Evolutionary conservation across 1,284 basidiomycete genomes (phyloP).

Genomic region (Leucoagaricus sp.): DNA sequence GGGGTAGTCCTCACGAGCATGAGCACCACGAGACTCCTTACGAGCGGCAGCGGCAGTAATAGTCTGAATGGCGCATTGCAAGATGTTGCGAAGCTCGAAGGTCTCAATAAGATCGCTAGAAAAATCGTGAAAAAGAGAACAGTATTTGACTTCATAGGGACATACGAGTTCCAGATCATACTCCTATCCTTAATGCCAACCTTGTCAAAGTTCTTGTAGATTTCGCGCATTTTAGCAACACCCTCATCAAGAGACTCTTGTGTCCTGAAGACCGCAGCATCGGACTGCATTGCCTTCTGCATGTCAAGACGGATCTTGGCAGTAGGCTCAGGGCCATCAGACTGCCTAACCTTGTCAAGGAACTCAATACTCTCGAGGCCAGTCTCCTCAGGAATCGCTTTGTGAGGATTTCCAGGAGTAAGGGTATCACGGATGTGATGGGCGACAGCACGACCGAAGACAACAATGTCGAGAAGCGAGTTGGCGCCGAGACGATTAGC

Average conservation of each 20-base stretch:
- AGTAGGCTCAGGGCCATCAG: conserved; percentile 84
- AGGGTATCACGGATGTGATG: conserved; percentile 96
- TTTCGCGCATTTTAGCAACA: conserved; percentile 82
- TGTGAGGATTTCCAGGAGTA: conserved; percentile 90
- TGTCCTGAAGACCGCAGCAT: conserved; percentile 92
- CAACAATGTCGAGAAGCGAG: conserved; percentile 98
- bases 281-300: conserved; percentile 99
- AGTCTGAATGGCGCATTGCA: conserved; percentile 95
- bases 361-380: conserved; percentile 88
- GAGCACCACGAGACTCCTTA: conserved; percentile 96
- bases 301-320: conserved; percentile 92
- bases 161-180: conserved; percentile 98
- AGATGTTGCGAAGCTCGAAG: conserved; percentile 93
- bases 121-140: neutral
- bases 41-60: conserved; percentile 94
- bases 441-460: conserved; percentile 98
- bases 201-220: conserved; percentile 87
- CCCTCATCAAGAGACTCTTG: conserved; percentile 92
- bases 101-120: conserved; percentile 93
- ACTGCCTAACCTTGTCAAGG: conserved; percentile 84
- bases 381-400: conserved; percentile 85
- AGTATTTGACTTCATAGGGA: conserved; percentile 12
- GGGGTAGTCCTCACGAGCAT: conserved; percentile 95
- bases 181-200: conserved; percentile 97
- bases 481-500: conserved; percentile 99